Conservation (phyloP, 352 stramenopile genomes). For the Pythium sukuiense region DNA sequence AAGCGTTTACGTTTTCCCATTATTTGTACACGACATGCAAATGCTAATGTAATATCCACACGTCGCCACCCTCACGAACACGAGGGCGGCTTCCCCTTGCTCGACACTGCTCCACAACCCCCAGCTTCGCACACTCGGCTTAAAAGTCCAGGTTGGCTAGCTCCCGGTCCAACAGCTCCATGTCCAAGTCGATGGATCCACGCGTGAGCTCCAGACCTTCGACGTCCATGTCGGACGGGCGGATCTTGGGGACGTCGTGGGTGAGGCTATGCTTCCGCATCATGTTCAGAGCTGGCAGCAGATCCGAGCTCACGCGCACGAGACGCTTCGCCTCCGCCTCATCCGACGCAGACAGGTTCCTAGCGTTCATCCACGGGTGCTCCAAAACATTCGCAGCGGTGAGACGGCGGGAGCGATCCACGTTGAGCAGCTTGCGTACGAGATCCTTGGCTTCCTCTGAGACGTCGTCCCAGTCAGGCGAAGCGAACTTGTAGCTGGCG, state of each 20-base stretch:
- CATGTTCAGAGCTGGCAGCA: conserved; percentile 65
- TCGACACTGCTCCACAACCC: background rate
- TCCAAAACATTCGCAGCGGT: conserved; percentile 64
- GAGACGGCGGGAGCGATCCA: conserved; percentile 80
- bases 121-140: background rate
- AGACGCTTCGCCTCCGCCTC: conserved; percentile 29
- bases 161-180: conserved; percentile 66
- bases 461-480: conserved; percentile 94
- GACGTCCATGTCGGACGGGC: conserved; percentile 73
- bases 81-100: background rate
- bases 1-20: background rate
- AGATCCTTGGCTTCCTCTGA: conserved; percentile 94
- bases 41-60: conserved; percentile 11
- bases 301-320: conserved; percentile 47
- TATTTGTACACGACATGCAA: conserved; percentile 20
- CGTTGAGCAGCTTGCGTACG: conserved; percentile 90
- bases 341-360: conserved; percentile 16
- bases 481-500: conserved; percentile 90
- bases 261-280: conserved; percentile 79
- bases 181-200: conserved; percentile 56
- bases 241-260: conserved; percentile 67
- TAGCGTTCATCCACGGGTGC: conserved; percentile 82
- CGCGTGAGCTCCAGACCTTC: conserved; percentile 56
- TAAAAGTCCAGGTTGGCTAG: conserved; percentile 54
- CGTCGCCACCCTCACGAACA: background rate